These are phyloP conservation scores for Suillus ampliporus DNA, from an alignment of 768 basidiomycete genomes.

Conservation along the genomic window DNA sequence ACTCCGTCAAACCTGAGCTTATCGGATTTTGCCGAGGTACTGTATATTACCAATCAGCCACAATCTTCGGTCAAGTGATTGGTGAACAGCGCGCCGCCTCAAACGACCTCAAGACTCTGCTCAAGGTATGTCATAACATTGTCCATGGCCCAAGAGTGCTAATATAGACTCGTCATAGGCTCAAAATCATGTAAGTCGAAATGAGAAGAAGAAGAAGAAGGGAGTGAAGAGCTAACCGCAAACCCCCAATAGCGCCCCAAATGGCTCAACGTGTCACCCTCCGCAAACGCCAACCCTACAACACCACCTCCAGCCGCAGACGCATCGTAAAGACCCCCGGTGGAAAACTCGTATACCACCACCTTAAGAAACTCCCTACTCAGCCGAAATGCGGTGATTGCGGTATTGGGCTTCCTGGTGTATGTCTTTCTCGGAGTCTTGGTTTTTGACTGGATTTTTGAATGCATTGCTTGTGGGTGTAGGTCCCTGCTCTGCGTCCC, in stretches of 20 bases:
- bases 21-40: conserved; percentile 33
- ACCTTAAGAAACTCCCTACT: conserved; percentile 92
- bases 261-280: conserved; percentile 99
- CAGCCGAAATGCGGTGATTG: conserved; percentile 99
- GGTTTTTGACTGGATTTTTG: neutral
- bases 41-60: conserved; percentile 39
- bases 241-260: conserved; percentile 25
- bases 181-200: conserved; percentile 12
- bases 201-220: neutral
- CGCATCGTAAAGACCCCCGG: conserved; percentile 98
- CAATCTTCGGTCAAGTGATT: conserved; percentile 21
- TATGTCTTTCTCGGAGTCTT: conserved; percentile 50
- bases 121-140: conserved; percentile 15
- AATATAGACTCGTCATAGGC: neutral
- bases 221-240: neutral
- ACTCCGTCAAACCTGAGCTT: too few relatives aligned
- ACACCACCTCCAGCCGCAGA: conserved; percentile 95
- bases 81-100: conserved; percentile 34
- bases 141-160: neutral
- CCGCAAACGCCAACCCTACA: conserved; percentile 97
- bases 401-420: conserved; percentile 91
- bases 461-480: conserved; percentile 1
- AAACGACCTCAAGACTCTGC: conserved; percentile 38
- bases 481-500: conserved; percentile 96
- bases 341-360: conserved; percentile 97